These are phyloP conservation scores for Starmerella vitae DNA, from an alignment of 805 yeast genomes.

Conservation along the genomic window DNA sequence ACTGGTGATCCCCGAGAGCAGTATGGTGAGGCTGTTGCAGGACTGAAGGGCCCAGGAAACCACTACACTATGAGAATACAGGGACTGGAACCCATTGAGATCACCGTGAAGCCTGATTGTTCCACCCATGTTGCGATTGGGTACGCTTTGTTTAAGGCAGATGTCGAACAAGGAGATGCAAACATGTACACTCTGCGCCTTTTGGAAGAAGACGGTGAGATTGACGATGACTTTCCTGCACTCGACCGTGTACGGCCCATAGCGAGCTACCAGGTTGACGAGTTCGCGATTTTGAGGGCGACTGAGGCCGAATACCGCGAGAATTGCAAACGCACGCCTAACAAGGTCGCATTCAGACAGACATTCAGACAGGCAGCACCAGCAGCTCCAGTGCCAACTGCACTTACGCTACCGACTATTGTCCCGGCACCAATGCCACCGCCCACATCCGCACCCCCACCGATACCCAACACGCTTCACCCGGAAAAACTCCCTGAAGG, in stretches of 20 bases:
- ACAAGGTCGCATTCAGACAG: constrained; percentile 16
- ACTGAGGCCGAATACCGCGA: constrained; percentile 26
- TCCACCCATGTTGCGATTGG: constrained; percentile 46
- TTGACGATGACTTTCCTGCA: constrained; percentile 81
- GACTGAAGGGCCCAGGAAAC: constrained; percentile 5
- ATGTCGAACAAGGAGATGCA: constrained; percentile 34
- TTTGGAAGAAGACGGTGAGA: constrained; percentile 87
- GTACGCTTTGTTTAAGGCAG: constrained; percentile 31
- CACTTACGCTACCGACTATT: not conserved
- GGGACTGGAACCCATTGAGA: constrained; percentile 24
- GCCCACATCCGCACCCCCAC: not conserved
- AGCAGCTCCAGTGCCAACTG: not conserved
- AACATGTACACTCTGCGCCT: constrained; percentile 64
- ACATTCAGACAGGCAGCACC: not conserved
- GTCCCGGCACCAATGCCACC: not conserved
- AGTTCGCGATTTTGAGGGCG: constrained; percentile 61
- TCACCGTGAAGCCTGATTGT: constrained; percentile 29
- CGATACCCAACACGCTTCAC: not conserved
- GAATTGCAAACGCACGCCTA: constrained; percentile 27
- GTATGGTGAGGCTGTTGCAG: constrained; percentile 18
- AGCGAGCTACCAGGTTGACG: constrained; percentile 64
- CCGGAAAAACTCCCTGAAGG: not conserved
- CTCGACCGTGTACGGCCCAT: constrained; percentile 55
- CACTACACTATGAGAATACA: constrained; percentile 28
- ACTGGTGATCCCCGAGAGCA: constrained; percentile 19